These are phyloP conservation scores for Globisporangium carolinianum DNA, from an alignment of 352 stramenopile species.

Conservation along the genomic window DNA sequence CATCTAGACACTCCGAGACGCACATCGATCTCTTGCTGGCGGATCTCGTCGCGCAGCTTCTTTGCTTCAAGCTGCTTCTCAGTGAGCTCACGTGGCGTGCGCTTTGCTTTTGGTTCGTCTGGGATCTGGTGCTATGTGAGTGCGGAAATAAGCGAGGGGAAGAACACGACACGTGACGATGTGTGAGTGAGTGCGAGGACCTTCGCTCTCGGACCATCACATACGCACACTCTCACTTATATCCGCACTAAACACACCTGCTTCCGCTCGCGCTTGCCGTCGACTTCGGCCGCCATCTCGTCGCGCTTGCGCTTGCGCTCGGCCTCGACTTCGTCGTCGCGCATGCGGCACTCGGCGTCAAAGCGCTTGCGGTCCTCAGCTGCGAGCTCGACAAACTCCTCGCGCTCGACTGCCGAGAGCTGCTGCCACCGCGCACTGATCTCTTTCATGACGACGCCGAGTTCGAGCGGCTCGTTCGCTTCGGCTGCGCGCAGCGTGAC, in stretches of 20 bases:
- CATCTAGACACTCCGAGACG: not conserved
- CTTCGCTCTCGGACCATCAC: too few species aligned
- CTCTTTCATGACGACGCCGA: constrained; percentile 66
- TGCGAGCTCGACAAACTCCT: constrained; percentile 67
- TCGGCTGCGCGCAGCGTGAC: constrained; percentile 37
- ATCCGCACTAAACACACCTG: constrained; percentile 16
- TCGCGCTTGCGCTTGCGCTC: constrained; percentile 71
- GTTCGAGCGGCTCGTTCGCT: constrained; percentile 41
- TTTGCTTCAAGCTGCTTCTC: constrained; percentile 72
- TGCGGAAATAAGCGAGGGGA: not conserved
- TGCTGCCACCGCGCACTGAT: constrained; percentile 72
- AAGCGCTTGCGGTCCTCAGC: constrained; percentile 55
- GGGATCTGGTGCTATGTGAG: constrained; percentile 18
- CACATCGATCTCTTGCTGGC: constrained; percentile 54
- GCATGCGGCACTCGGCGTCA: constrained; percentile 65
- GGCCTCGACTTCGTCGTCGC: constrained; percentile 64
- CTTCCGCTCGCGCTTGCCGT: constrained; percentile 84
- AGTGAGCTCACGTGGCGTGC: constrained; percentile 36
- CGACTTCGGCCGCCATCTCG: constrained; percentile 54
- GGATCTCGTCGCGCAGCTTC: constrained; percentile 55
- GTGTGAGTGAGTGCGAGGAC: too few species aligned
- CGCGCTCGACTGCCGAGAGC: constrained; percentile 46
- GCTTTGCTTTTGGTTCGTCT: constrained; percentile 37
- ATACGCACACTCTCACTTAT: too few species aligned
- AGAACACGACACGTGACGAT: not conserved